Conservation (phyloP, 108 stramenopile species). For the Cyclotella sp. region DNA sequence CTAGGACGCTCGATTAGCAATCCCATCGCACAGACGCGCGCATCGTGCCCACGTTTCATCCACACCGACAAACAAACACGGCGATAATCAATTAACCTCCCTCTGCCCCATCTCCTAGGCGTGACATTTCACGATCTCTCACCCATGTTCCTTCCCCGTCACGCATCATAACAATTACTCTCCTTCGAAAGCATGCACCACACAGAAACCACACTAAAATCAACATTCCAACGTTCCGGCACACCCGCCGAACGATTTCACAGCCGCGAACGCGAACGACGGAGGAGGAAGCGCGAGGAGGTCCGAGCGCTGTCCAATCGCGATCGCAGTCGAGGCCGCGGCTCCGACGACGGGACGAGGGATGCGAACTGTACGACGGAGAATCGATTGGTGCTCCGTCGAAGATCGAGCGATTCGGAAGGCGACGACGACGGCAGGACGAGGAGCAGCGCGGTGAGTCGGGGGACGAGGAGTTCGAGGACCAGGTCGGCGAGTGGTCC, state of each 20-base stretch:
- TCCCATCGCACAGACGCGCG: too few relatives aligned
- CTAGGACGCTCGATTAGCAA: too few relatives aligned
- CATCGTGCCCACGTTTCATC: too few relatives aligned
- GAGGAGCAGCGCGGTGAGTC: background rate
- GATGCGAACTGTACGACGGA: background rate
- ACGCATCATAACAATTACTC: too few relatives aligned
- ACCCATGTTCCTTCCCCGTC: too few relatives aligned
- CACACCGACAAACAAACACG: too few relatives aligned
- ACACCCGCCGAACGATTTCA: conserved; percentile 15
- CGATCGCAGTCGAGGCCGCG: background rate
- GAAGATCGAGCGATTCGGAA: background rate
- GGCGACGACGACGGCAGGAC: background rate
- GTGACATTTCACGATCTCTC: too few relatives aligned
- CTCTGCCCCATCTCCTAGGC: too few relatives aligned
- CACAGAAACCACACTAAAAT: conserved; percentile 10
- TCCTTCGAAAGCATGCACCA: background rate
- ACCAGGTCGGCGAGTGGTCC: background rate
- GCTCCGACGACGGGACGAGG: background rate
- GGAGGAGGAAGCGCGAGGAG: conserved; percentile 14
- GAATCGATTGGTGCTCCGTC: conserved; percentile 12
- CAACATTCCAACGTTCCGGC: conserved; percentile 19
- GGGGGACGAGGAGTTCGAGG: background rate
- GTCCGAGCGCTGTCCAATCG: conserved; percentile 7
- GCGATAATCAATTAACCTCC: too few relatives aligned
- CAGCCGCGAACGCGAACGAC: conserved; percentile 6